phyloP scores from a whole-genome alignment of 2,329 filamentous ascomycete genomes.

The Aspergillus bombycis region DNA sequence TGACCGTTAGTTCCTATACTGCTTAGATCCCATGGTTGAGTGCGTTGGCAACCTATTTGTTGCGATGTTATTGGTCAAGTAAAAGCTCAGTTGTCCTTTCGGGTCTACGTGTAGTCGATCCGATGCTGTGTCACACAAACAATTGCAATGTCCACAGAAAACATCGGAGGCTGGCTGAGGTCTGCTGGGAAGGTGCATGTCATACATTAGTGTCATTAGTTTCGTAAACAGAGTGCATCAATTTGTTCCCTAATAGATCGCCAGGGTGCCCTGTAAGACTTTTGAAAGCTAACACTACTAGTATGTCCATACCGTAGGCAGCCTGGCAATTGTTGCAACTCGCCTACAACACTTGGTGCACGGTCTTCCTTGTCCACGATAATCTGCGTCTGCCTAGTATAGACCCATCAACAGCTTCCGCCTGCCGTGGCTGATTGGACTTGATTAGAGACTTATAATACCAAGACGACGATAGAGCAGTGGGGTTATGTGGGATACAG shows the following conservation, averaged over 20 bases:
- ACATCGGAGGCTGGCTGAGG: neutral
- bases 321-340: too few species aligned
- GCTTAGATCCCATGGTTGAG: neutral
- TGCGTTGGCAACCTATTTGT: neutral
- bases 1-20: neutral
- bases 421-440: too few species aligned
- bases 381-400: too few species aligned
- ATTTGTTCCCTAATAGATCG: neutral
- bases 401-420: too few species aligned
- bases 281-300: too few species aligned
- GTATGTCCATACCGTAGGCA: too few species aligned
- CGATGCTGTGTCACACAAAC: slow-evolving; percentile 5
- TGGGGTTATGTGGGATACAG: too few species aligned
- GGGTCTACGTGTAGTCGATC: neutral
- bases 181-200: neutral
- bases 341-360: neutral
- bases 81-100: neutral
- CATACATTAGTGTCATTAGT: neutral
- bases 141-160: neutral
- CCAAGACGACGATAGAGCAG: too few species aligned
- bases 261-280: neutral
- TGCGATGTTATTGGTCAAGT: neutral
- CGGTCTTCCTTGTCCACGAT: too few species aligned
- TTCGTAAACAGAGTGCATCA: neutral
- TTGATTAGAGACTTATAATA: too few species aligned